Base-by-base conservation (phyloP, 371 early-diverging fungal species). In the Rhizopus microsporus region DNA sequence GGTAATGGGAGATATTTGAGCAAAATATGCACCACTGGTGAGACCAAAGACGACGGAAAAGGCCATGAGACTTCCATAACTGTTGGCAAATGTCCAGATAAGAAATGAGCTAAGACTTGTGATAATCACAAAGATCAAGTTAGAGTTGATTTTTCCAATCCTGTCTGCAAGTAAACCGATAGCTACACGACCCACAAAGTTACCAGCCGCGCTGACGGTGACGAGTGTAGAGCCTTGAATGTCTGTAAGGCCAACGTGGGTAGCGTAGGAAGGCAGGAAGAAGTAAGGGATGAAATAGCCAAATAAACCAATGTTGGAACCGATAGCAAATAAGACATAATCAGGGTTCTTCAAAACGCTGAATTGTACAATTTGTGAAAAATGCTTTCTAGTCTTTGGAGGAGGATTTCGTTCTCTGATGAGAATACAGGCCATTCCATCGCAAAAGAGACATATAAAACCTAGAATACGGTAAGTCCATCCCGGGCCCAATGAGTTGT, bases 201-300 rank as follows among this genome's bases (percentile, higher is more conserved):
- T 85, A 32, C 73, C 70, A 5, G 76, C 84, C 7, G 83, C 82
- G 8, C 66, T 62, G 3, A 72, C 67, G 12, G 78, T 63, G 6
- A 77, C 56, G 1, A 65, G 43, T 16, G 65, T 51, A 29, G 74
- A 68, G 7, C 78, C 67, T 51, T 77, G 62, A 0, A 57, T 43
- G 7, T 51, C 47, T 23, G 68, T 59, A 13, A 70, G 34, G 7
- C 78, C 78, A 56, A 67, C 47, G 30, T 62, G 54, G 7, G 65
- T 51, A 2, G 69, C 71, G 56, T 77, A 72, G 3, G 72, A 56
- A 5, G 87, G 82, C 17, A 87, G 47, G 39, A 65, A 81, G 56
- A 85, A 85, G 59, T 77, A 83, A 2, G 88, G 88, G 2, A 85
- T 68, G 50, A 86, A 84, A 52, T 84, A 86, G 5, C 78, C 88